Conservation (phyloP, 2,329 filamentous ascomycete genomes). For the Incumbomyces delicatus region DNA sequence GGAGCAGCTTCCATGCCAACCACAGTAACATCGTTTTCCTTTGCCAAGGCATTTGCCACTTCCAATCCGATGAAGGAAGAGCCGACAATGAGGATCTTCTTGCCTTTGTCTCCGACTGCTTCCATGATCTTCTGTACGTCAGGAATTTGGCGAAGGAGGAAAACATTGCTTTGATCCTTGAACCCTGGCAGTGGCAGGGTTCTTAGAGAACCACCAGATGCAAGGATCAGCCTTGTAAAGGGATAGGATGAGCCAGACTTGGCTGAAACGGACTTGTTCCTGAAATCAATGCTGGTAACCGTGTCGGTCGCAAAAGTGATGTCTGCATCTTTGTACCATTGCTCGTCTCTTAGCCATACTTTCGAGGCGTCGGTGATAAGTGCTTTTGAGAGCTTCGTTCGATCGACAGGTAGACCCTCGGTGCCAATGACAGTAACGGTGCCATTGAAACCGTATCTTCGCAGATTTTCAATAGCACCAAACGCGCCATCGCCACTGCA, state of each 20-base stretch:
- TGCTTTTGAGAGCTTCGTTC: slow-evolving; percentile 91
- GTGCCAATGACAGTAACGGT: slow-evolving; percentile 72
- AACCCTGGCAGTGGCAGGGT: slow-evolving; percentile 73
- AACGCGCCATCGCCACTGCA: slow-evolving; percentile 68
- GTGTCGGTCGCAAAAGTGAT: slow-evolving; percentile 49
- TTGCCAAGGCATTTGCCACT: slow-evolving; percentile 70
- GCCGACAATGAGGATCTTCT: slow-evolving; percentile 87
- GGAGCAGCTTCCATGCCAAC: slow-evolving; percentile 82
- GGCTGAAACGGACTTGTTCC: slow-evolving; percentile 62
- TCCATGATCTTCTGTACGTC: slow-evolving; percentile 68
- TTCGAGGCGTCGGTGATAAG: slow-evolving; percentile 72
- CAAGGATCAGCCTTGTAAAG: slow-evolving; percentile 84
- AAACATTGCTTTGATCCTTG: slow-evolving; percentile 78
- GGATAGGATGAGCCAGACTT: slow-evolving; percentile 58
- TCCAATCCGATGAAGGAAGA: slow-evolving; percentile 98
- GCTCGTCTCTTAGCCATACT: slow-evolving; percentile 63
- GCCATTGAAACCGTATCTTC: slow-evolving; percentile 70
- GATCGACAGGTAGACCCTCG: slow-evolving; percentile 83
- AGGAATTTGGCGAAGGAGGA: slow-evolving; percentile 67
- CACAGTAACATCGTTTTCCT: slow-evolving; percentile 74
- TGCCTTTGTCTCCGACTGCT: slow-evolving; percentile 67
- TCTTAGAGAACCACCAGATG: slow-evolving; percentile 72
- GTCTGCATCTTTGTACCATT: slow-evolving; percentile 61
- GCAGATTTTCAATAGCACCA: slow-evolving; percentile 71
- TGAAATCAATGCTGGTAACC: slow-evolving; percentile 69